These are phyloP conservation scores for Aspergillus coremiiformis DNA, from an alignment of 495 filamentous ascomycete species.

Conservation along the genomic window DNA sequence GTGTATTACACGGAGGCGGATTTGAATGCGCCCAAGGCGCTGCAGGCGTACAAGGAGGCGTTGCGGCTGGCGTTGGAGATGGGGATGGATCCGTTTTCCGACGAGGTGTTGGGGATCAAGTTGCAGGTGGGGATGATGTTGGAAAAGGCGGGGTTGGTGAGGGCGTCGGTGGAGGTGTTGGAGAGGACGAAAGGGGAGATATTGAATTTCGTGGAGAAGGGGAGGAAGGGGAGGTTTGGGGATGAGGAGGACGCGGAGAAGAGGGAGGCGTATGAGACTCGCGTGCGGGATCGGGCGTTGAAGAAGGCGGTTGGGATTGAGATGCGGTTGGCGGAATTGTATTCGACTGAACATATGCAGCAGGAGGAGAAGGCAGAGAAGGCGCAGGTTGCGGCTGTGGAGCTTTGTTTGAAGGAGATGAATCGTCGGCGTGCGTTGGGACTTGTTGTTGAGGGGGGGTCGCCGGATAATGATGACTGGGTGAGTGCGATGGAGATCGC, in stretches of 20 bases:
- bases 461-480: slow-evolving; percentile 61
- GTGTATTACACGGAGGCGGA: slow-evolving; percentile 77
- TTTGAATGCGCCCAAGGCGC: slow-evolving; percentile 60
- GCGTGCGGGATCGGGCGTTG: slow-evolving; percentile 60
- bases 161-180: slow-evolving; percentile 63
- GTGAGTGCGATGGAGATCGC: slow-evolving; percentile 65
- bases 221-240: slow-evolving; percentile 34
- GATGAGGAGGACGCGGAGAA: slow-evolving; percentile 14
- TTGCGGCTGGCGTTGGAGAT: slow-evolving; percentile 60
- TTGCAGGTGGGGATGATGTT: slow-evolving; percentile 70
- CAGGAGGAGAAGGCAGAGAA: slow-evolving; percentile 59
- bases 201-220: slow-evolving; percentile 47
- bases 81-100: slow-evolving; percentile 76
- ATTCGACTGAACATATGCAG: slow-evolving; percentile 44
- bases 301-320: slow-evolving; percentile 64
- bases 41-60: slow-evolving; percentile 75
- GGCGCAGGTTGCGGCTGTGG: slow-evolving; percentile 71
- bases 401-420: slow-evolving; percentile 68
- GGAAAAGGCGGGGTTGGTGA: slow-evolving; percentile 60
- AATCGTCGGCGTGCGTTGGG: slow-evolving; percentile 57
- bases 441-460: slow-evolving; percentile 31
- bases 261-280: slow-evolving; percentile 41
- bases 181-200: slow-evolving; percentile 51
- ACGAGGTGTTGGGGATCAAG: slow-evolving; percentile 85
- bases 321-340: slow-evolving; percentile 77